Percentiles rank a stretch among this genome's conserved stretches.
phyloP scores from a whole-genome alignment of 2,329 filamentous ascomycete genomes.

The Diaporthe australafricana region DNA sequence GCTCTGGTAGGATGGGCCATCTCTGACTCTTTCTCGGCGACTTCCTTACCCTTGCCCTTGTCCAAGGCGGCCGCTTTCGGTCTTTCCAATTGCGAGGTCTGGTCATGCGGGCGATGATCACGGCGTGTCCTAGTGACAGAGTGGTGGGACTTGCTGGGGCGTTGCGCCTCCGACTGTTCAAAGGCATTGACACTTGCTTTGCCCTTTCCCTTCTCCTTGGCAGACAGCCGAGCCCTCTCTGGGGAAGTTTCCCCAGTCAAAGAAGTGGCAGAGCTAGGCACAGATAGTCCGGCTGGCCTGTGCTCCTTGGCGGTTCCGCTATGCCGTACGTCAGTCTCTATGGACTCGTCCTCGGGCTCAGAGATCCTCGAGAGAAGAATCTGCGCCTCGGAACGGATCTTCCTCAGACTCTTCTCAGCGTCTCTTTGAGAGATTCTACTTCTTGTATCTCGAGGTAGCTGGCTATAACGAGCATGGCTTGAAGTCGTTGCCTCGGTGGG shows the following conservation, averaged over 20 bases:
- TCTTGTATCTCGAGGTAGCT: background rate
- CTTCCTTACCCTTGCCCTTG: background rate
- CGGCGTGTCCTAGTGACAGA: background rate
- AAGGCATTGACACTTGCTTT: background rate
- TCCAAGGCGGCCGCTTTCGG: background rate
- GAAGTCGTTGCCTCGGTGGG: background rate
- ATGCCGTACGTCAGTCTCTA: background rate
- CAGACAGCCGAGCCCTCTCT: background rate
- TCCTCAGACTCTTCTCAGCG: background rate
- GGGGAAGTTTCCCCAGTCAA: background rate
- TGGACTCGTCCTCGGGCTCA: background rate
- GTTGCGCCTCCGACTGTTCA: background rate
- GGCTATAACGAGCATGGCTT: background rate
- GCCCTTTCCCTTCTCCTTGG: slow-evolving; percentile 2
- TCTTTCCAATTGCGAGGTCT: background rate
- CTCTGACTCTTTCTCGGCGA: background rate
- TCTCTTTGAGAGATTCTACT: background rate
- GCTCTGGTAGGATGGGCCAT: background rate
- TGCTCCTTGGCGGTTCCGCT: background rate
- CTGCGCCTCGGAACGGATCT: slow-evolving; percentile 15
- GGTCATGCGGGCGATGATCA: background rate
- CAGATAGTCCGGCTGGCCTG: background rate
- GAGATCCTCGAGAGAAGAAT: background rate
- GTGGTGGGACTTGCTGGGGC: background rate
- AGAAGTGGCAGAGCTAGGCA: background rate